Conservation (phyloP, 306 rosid genomes). For the Potentilla sterilis region DNA sequence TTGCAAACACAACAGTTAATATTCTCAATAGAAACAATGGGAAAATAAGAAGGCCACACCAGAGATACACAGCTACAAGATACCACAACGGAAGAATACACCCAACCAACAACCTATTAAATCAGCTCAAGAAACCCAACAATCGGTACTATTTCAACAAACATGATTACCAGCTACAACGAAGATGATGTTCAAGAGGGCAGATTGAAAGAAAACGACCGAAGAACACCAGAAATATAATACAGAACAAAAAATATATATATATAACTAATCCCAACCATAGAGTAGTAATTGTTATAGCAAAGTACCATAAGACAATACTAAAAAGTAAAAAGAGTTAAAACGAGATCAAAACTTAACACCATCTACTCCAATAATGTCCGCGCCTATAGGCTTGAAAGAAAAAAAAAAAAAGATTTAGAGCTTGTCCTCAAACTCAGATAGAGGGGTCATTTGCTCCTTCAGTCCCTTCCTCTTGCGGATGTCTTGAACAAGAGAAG, state of each 20-base stretch:
- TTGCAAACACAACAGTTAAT: too few relatives aligned
- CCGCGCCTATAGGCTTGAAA: neutral
- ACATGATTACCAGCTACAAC: too few relatives aligned
- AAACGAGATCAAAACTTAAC: neutral
- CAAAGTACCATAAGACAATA: neutral
- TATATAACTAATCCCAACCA: neutral
- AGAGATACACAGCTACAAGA: too few relatives aligned
- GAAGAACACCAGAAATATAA: neutral
- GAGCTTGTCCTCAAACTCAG: slow-evolving; percentile 32
- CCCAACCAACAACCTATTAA: too few relatives aligned
- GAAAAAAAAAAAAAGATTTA: too few relatives aligned
- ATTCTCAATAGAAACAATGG: too few relatives aligned
- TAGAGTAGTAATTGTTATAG: neutral
- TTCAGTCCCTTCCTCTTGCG: slow-evolving; percentile 96
- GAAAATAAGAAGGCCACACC: too few relatives aligned
- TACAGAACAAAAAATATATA: neutral
- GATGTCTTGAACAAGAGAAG: slow-evolving; percentile 53
- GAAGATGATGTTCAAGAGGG: too few relatives aligned
- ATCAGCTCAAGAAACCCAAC: too few relatives aligned
- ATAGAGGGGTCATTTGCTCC: slow-evolving; percentile 44
- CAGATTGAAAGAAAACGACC: too few relatives aligned
- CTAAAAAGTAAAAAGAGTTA: neutral
- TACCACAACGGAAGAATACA: too few relatives aligned
- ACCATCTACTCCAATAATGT: neutral
- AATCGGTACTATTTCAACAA: too few relatives aligned